Base-by-base conservation (phyloP, 83 land plant species). In the Thuja plicata region DNA sequence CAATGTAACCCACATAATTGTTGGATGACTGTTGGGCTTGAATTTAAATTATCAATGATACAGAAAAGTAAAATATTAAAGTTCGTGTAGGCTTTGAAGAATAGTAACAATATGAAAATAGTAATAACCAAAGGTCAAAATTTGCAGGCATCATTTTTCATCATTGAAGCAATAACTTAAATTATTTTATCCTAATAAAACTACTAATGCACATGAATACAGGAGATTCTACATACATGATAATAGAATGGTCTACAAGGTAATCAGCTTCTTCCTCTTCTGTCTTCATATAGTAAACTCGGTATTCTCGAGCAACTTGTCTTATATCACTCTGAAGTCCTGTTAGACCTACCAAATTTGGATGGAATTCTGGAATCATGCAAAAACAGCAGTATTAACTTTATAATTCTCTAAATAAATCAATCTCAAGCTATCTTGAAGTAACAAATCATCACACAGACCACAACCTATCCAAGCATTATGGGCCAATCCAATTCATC, bases 241-340 rank as follows among this genome's bases (percentile, higher is more conserved):
- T 96, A 43, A 98, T 98, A 9, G 99, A 98, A 88, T 98, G 99
- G 89, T 98, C 99, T 52, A 98, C 99, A 88, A 98, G 97, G 82
- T 98, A 98, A 90, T 98, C 99, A 35, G 93, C 91, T 35, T 93
- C 99, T 87, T 96, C 97, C 88, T 96, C 98, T 76, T 92, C 98
- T 73, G 99, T 96, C 90, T 98, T 98, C 99, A 98, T 97, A 88
- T 97, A 98, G 88, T 98, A 98, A 77, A 98, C 99, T 85, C 99
- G 93, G 88, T 92, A 98, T 37, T 95, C 94, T 35, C 96, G 95
- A 32, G 99, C 99, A 70, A 94, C 98, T 54, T 94, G 92, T 74
- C 90, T 89, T 79, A 98, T 89, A 87, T 97, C 97, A 40, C 94
- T 95, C 41, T 91, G 71, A 32, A 50, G 89, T 54, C 99, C 99